Conservation (phyloP, 805 yeast species). For the Sugiyamaella lignohabitans region DNA sequence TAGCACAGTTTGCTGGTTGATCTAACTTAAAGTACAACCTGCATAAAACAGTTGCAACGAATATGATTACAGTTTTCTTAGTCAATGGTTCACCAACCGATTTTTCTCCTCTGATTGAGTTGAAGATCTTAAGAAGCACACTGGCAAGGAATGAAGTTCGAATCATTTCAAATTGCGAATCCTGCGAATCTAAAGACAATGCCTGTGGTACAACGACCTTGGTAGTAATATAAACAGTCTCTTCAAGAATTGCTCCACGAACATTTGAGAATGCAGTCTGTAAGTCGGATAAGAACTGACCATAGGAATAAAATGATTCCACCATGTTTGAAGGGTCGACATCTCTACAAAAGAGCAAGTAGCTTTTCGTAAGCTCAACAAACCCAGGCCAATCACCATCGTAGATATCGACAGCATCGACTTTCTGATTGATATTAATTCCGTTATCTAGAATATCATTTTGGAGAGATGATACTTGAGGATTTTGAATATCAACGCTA, state of each 20-base stretch:
- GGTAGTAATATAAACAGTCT: conserved; percentile 12
- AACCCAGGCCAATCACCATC: conserved; percentile 41
- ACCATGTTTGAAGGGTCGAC: conserved; percentile 47
- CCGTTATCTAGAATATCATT: conserved; percentile 25
- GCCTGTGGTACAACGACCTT: conserved; percentile 16
- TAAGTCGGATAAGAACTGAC: conserved; percentile 39
- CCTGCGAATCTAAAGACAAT: conserved; percentile 14
- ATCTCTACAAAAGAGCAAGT: conserved; percentile 42
- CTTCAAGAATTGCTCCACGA: conserved; percentile 26
- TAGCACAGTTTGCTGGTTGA: conserved; percentile 32
- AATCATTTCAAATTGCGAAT: conserved; percentile 23
- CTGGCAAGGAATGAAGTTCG: conserved; percentile 43
- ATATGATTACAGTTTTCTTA: conserved; percentile 47
- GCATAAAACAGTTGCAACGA: conserved; percentile 49
- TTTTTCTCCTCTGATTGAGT: conserved; percentile 48
- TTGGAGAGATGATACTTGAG: conserved; percentile 36
- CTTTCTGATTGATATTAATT: conserved; percentile 21
- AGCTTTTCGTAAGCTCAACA: conserved; percentile 42
- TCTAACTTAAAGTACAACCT: conserved; percentile 43
- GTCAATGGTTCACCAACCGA: conserved; percentile 20
- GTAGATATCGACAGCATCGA: conserved; percentile 28
- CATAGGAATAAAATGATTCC: conserved; percentile 47
- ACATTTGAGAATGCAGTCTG: conserved; percentile 33
- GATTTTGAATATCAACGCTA: conserved; percentile 29
- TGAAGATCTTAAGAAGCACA: conserved; percentile 51